Evolutionary conservation across 2,329 filamentous ascomycete genomes (phyloP), one percentile per base, ranked within the genome.

Genomic region (Colletotrichum chlorophyti): DNA sequence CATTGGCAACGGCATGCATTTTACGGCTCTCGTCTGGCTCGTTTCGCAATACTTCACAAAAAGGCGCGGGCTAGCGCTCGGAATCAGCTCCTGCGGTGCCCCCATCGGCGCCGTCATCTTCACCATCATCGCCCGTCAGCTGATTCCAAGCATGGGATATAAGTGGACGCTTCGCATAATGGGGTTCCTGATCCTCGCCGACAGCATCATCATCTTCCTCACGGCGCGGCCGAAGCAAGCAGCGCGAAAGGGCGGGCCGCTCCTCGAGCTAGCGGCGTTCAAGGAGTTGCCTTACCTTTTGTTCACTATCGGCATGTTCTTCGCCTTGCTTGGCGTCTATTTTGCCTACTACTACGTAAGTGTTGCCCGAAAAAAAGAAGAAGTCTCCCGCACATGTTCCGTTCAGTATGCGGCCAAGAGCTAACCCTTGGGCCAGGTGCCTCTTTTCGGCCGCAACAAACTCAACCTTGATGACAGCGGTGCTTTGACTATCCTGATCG

Each of bases 161-260:
- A 71, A 74, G 0, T 87, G 85, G 84, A 79, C 85, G 0, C 82
- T 84, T 0, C 74, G 88, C 2, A 76, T 84, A 0, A 71, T 90
- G 2, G 88, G 82, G 0, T 89, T 91, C 64, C 77, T 91, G 26
- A 95, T 95, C 68, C 79, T 86, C 2, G 86, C 84, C 1, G 86
- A 87, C 17, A 85, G 47, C 12, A 27, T 58, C 54, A 23, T 61
- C 11, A 24, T 54, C 6, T 49, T 49, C 10, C 24, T 60, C 15
- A 29, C 60, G 6, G 50, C 59, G 5, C 15, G 48, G 9, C 54
- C 59, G 11, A 58, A 54, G 24, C 10, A 32, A 3, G 42, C 43
- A 2, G 53, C 23, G 8, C 42, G 48, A 7, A 35, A 32, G 24
- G 46, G 48, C 0, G 59, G 54, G 1, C 59, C 59, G 11, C 42